Evolutionary conservation across 2,329 filamentous ascomycete species (phyloP), one percentile per base, ranked within the genome.

Genomic region (Diaporthe vaccinii): DNA sequence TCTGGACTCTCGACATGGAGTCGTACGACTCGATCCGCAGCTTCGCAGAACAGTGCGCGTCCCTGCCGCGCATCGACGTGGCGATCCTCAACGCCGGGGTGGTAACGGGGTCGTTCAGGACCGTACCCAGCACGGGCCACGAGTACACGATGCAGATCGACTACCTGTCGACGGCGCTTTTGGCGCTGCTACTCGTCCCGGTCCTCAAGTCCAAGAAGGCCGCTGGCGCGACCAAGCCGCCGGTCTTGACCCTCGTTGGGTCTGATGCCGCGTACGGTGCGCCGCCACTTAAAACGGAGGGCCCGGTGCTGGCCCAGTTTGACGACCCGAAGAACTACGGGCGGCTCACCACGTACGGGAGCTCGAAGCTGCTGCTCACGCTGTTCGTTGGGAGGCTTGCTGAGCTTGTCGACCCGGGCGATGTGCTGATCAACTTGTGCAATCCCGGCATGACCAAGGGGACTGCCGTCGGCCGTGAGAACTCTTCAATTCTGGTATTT

Each of bases 391-490:
- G 78, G 76, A 84, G 84, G 70, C 77, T 87, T 0, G 79, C 78
- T 7, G 83, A 86, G 22, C 80, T 81, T 28, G 81, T 87, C 0
- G 81, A 80, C 1, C 76, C 84, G 0, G 82, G 87, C 2, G 83
- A 87, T 49, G 84, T 87, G 0, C 76, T 86, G 10, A 80, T 89
- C 55, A 89, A 89, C 71, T 75, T 87, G 1, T 86, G 85, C 1
- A 86, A 88, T 28, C 88, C 88, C 0, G 88, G 86, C 0, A 81
- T 84, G 59, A 81, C 84, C 10, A 84, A 81, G 49, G 86, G 85
- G 3, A 89, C 89, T 0, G 78, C 34, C 79, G 81, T 77, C 39
- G 73, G 59, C 10, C 69, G 65, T 15, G 77, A 77, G 6, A 34
- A 22, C 41, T 10, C n/a, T 1, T 28, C 28, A 10, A 36, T 67